Conservation (phyloP, 495 filamentous ascomycete species). For the Xylaria telfairii region DNA sequence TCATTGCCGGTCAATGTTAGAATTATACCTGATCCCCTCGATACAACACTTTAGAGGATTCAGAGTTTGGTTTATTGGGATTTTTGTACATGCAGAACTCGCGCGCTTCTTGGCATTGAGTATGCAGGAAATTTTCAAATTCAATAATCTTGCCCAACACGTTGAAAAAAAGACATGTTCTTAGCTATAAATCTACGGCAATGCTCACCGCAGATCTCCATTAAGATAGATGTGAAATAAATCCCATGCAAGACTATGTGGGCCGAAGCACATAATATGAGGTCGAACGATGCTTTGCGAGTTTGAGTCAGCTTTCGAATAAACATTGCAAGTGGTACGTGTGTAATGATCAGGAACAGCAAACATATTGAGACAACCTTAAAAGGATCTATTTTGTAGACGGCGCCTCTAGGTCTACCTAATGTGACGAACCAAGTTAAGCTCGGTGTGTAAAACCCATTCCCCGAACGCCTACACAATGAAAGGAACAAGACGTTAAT, state of each 20-base stretch:
- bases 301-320: not conserved
- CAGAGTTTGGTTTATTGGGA: not conserved
- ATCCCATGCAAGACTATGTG: not conserved
- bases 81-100: not conserved
- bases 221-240: not conserved
- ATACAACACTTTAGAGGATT: not conserved
- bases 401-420: not conserved
- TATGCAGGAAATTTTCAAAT: not conserved
- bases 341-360: not conserved
- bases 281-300: not conserved
- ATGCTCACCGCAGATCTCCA: slow-evolving; percentile 4
- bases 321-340: not conserved
- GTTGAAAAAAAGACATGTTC: not conserved
- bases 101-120: slow-evolving; percentile 12
- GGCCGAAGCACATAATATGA: not conserved
- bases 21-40: not conserved
- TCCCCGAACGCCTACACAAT: not conserved
- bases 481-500: not conserved
- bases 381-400: not conserved
- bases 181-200: not conserved
- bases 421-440: not conserved
- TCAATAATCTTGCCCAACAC: not conserved
- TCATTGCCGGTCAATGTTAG: not conserved
- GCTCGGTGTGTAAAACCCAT: not conserved
- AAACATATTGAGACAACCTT: not conserved